Evolutionary conservation across 129 eudicot species (phyloP).

Genomic region (Apium graveolens): DNA sequence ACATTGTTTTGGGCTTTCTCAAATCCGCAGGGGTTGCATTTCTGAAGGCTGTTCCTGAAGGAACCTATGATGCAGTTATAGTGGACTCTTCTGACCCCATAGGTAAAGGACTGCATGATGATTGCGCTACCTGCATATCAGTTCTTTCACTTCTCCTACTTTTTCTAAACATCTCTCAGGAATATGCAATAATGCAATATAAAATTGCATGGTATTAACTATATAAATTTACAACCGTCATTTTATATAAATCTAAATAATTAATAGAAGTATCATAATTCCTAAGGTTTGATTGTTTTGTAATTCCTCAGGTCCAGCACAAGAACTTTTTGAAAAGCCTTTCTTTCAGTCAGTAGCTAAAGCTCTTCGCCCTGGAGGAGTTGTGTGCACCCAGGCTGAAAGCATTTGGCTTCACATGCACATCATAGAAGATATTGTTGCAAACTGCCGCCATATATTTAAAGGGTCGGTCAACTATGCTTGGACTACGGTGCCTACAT

Average conservation of each 20-base stretch:
- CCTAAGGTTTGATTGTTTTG: conserved; percentile 11
- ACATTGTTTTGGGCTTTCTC: background rate
- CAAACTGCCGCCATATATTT: conserved; percentile 77
- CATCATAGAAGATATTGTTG: conserved; percentile 80
- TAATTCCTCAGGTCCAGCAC: conserved; percentile 70
- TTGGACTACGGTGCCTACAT: conserved; percentile 93
- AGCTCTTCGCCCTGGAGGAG: conserved; percentile 97
- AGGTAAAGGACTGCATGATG: conserved; percentile 28
- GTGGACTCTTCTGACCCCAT: conserved; percentile 95
- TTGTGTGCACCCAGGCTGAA: conserved; percentile 90
- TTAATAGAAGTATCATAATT: background rate
- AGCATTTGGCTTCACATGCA: conserved; percentile 99
- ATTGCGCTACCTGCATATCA: background rate
- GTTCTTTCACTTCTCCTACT: background rate
- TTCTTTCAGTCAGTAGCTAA: conserved; percentile 80
- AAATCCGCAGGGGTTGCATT: conserved; percentile 68
- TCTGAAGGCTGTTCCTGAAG: conserved; percentile 64
- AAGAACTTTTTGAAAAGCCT: conserved; percentile 90
- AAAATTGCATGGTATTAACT: background rate
- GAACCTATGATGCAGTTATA: conserved; percentile 85
- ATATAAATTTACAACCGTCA: background rate
- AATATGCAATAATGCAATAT: background rate
- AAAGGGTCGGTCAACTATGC: conserved; percentile 94
- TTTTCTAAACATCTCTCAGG: background rate
- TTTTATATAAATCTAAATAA: background rate